Conservation (phyloP, 2,329 filamentous ascomycete genomes). For the Colletotrichum orchidophilum region DNA sequence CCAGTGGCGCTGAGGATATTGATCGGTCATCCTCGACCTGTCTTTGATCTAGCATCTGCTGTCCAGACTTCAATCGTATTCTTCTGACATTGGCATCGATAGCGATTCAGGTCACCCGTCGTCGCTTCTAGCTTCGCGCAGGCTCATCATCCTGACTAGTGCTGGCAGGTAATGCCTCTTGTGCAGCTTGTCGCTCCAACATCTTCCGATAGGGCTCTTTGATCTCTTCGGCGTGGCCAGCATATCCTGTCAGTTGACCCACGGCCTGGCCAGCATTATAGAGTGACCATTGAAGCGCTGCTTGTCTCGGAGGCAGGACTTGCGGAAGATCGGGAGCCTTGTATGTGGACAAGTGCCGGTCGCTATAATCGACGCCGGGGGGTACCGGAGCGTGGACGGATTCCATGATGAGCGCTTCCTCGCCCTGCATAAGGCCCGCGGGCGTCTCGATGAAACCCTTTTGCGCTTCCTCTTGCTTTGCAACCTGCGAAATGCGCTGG, state of each 20-base stretch:
- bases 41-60: background rate
- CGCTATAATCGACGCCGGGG: constrained; percentile 5
- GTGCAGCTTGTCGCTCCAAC: constrained; percentile 38
- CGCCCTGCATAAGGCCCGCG: background rate
- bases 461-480: constrained; percentile 27
- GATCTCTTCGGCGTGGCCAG: constrained; percentile 37
- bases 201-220: constrained; percentile 31
- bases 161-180: background rate
- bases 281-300: constrained; percentile 33
- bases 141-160: background rate
- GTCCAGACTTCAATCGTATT: background rate
- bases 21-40: background rate
- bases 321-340: background rate
- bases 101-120: background rate
- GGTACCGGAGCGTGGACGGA: constrained; percentile 15
- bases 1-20: background rate
- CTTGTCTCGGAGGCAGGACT: constrained; percentile 1
- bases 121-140: background rate
- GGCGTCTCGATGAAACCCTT: constrained; percentile 2
- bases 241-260: constrained; percentile 35
- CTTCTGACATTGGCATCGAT: background rate
- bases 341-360: constrained; percentile 15
- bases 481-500: constrained; percentile 40
- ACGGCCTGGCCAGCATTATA: constrained; percentile 35
- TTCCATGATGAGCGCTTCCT: constrained; percentile 7